A percentile compares a stretch with the other conserved stretches of the same genome.
Conservation (phyloP, 371 early-diverging fungal genomes). For the Apophysomyces ossiformis region DNA sequence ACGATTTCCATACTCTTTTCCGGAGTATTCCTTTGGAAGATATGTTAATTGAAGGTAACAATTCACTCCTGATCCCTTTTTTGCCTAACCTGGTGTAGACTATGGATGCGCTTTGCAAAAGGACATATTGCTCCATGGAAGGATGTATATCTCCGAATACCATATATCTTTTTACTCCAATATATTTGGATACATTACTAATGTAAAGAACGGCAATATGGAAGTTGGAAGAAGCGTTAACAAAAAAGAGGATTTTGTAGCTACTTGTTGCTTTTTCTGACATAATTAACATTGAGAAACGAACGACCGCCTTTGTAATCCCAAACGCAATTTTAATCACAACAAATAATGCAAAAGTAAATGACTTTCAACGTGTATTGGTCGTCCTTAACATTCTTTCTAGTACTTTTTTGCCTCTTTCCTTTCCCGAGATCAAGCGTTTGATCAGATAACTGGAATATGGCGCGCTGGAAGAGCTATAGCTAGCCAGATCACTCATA, state of each 20-base stretch:
- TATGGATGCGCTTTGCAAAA: constrained; percentile 92
- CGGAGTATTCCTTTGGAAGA: constrained; percentile 54
- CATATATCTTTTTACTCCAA: constrained; percentile 93
- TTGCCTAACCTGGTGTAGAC: constrained; percentile 50
- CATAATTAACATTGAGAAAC: constrained; percentile 77
- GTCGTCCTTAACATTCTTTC: neutral
- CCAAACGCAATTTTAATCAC: constrained; percentile 81
- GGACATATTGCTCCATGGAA: constrained; percentile 92
- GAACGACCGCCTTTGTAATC: constrained; percentile 77
- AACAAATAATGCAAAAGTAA: constrained; percentile 63
- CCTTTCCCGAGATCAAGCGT: constrained; percentile 70
- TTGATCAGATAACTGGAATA: constrained; percentile 60
- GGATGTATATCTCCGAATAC: constrained; percentile 86
- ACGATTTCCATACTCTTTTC: constrained; percentile 58
- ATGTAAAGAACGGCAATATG: constrained; percentile 46
- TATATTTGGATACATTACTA: constrained; percentile 95
- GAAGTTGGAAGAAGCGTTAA: neutral
- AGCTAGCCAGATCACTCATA: neutral
- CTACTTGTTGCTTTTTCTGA: constrained; percentile 77
- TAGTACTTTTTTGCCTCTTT: constrained; percentile 76
- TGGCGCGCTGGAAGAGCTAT: constrained; percentile 45
- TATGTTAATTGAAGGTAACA: constrained; percentile 53
- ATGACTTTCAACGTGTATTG: neutral
- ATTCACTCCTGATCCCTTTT: neutral
- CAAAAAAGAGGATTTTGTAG: constrained; percentile 24